phyloP scores from a whole-genome alignment of 495 filamentous ascomycete species.

The Hypoxylon fuscum region DNA sequence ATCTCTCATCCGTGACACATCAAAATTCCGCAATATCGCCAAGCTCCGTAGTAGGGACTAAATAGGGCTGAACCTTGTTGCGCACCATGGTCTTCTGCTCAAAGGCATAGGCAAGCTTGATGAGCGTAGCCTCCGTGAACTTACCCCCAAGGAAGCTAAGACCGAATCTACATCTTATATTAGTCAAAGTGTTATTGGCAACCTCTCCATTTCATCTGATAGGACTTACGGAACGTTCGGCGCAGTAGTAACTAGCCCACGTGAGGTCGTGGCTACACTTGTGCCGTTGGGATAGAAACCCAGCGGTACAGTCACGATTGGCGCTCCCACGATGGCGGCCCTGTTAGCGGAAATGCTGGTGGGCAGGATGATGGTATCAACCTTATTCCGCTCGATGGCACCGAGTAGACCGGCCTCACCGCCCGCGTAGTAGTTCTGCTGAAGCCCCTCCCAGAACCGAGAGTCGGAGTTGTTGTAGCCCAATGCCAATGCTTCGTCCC shows the following conservation, averaged over 20 bases:
- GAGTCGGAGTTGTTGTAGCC: slow-evolving; percentile 50
- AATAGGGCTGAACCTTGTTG: slow-evolving; percentile 55
- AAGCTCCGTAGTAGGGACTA: slow-evolving; percentile 60
- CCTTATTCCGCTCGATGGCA: slow-evolving; percentile 44
- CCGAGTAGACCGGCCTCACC: slow-evolving; percentile 48
- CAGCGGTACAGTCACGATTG: slow-evolving; percentile 55
- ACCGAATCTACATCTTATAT: slow-evolving; percentile 32
- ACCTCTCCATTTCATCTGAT: not conserved
- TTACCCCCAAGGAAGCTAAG: slow-evolving; percentile 61
- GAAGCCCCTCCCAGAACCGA: slow-evolving; percentile 29
- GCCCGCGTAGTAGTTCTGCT: slow-evolving; percentile 45
- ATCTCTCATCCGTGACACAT: not conserved
- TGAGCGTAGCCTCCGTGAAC: slow-evolving; percentile 64
- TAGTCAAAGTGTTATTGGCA: not conserved
- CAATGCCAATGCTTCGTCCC: slow-evolving; percentile 45
- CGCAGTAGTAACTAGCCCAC: slow-evolving; percentile 18
- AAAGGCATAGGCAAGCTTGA: slow-evolving; percentile 73
- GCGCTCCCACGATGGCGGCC: slow-evolving; percentile 47
- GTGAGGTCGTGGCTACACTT: slow-evolving; percentile 22
- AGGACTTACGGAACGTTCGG: slow-evolving; percentile 17
- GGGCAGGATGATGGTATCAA: slow-evolving; percentile 54
- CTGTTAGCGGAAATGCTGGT: slow-evolving; percentile 35
- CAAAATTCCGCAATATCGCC: slow-evolving; percentile 42
- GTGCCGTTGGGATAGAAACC: slow-evolving; percentile 44
- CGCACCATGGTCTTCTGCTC: slow-evolving; percentile 69